phyloP scores from a whole-genome alignment of 768 basidiomycete species.

The Leccinum rimulosum region DNA sequence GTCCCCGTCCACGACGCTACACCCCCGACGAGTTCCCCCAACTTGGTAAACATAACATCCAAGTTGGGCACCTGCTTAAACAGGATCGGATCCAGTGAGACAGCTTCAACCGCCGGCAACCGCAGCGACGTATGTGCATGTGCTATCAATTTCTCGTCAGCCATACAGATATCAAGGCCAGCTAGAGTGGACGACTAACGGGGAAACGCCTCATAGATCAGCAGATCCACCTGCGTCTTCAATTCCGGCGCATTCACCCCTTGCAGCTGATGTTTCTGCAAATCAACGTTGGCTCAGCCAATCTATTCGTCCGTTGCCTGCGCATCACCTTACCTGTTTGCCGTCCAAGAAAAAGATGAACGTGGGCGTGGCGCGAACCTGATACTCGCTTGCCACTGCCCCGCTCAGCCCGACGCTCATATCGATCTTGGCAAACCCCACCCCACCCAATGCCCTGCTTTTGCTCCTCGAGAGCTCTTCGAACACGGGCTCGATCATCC shows the following conservation, averaged over 20 bases:
- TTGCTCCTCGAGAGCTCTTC: slow-evolving; percentile 73
- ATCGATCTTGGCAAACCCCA: slow-evolving; percentile 86
- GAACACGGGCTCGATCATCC: slow-evolving; percentile 80
- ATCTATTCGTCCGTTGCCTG: background rate
- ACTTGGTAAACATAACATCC: slow-evolving; percentile 60
- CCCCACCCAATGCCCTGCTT: slow-evolving; percentile 42
- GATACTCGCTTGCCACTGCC: slow-evolving; percentile 58
- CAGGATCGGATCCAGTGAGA: slow-evolving; percentile 73
- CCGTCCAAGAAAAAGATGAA: slow-evolving; percentile 86
- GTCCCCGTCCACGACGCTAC: slow-evolving; percentile 36
- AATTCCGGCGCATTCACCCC: slow-evolving; percentile 72
- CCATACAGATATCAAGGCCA: background rate
- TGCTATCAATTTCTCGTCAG: slow-evolving; percentile 41
- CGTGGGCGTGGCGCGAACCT: slow-evolving; percentile 78
- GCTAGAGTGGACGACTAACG: slow-evolving; percentile 46
- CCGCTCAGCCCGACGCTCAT: slow-evolving; percentile 64
- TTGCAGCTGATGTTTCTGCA: slow-evolving; percentile 64
- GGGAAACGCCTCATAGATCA: slow-evolving; percentile 76
- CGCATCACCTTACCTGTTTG: slow-evolving; percentile 50
- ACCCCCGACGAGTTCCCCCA: slow-evolving; percentile 59
- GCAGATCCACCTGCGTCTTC: slow-evolving; percentile 66
- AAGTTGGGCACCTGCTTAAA: slow-evolving; percentile 70
- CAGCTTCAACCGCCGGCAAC: slow-evolving; percentile 56
- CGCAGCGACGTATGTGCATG: slow-evolving; percentile 68
- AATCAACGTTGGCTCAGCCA: background rate